Evolutionary conservation across 306 rosid genomes (phyloP).

Genomic region (Rosa persica): DNA sequence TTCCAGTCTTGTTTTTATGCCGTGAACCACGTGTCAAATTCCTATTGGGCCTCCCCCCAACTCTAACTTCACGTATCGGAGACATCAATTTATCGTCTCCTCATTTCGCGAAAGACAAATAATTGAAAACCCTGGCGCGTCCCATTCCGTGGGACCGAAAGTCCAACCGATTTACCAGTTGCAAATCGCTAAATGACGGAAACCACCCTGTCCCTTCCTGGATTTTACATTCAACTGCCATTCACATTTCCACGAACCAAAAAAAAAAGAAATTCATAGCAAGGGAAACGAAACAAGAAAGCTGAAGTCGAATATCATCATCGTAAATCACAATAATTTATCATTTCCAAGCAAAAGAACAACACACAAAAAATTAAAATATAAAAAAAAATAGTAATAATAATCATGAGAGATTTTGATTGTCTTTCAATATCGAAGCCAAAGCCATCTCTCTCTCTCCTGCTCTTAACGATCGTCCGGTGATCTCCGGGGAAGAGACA

Average conservation of each 20-base stretch:
- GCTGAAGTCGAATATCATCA: background rate
- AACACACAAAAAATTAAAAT: background rate
- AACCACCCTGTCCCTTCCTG: conserved; percentile 9
- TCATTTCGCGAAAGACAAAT: background rate
- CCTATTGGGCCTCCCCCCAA: conserved; percentile 5
- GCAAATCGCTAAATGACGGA: conserved; percentile 16
- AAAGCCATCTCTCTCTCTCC: conserved; percentile 19
- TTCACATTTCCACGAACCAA: background rate
- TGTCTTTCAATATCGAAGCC: conserved; percentile 7
- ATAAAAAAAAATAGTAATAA: conserved; percentile 31
- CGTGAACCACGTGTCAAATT: conserved; percentile 21
- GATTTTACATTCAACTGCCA: conserved; percentile 23
- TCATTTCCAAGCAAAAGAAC: conserved; percentile 38
- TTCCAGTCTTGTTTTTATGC: background rate
- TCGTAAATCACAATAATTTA: conserved; percentile 45
- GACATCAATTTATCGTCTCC: background rate
- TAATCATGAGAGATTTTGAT: conserved; percentile 51
- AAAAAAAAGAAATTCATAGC: background rate
- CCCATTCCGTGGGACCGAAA: conserved; percentile 11
- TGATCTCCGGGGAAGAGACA: conserved; percentile 32
- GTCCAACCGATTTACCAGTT: conserved; percentile 40
- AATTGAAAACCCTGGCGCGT: background rate
- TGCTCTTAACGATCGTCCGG: conserved; percentile 17
- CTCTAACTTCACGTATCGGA: background rate
- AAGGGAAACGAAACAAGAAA: background rate